A percentile compares a stretch with the other conserved stretches of the same genome.
phyloP scores from a whole-genome alignment of 371 early-diverging fungal species.

The Dichotomocladium elegans region DNA sequence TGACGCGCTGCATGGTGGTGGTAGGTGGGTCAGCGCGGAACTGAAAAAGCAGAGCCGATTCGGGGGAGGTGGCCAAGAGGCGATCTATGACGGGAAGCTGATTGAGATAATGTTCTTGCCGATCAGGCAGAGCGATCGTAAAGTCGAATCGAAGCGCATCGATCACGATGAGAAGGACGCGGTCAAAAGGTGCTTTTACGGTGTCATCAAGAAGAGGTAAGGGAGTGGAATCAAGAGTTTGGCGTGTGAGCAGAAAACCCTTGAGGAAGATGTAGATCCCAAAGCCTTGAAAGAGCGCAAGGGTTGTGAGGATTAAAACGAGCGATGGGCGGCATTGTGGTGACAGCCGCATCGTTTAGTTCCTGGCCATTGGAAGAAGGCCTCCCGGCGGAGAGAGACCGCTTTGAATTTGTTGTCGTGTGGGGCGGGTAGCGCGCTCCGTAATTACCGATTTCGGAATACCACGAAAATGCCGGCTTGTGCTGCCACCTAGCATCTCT shows the following conservation, averaged over 20 bases:
- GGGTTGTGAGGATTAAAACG: background rate
- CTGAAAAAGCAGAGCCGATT: conserved; percentile 70
- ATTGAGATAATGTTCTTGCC: conserved; percentile 60
- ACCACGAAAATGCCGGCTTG: no score
- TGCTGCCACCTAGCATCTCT: no score
- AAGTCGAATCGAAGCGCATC: conserved; percentile 92
- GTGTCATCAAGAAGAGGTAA: background rate
- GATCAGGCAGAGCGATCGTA: conserved; percentile 19
- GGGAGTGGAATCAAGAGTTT: conserved; percentile 61
- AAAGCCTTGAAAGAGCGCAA: conserved; percentile 7
- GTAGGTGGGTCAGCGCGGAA: conserved; percentile 96
- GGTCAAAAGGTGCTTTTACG: conserved; percentile 50
- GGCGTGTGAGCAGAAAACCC: conserved; percentile 82
- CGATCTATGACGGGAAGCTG: conserved; percentile 69
- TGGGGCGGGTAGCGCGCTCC: no score
- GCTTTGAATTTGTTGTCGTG: no score
- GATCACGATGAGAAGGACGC: conserved; percentile 75
- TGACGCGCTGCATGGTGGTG: conserved; percentile 93
- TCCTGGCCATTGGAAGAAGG: no score
- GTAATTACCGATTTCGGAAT: no score
- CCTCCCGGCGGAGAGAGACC: no score
- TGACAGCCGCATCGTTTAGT: background rate
- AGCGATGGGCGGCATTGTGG: background rate
- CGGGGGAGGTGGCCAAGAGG: conserved; percentile 50
- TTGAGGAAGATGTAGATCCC: conserved; percentile 71